Evolutionary conservation across 208 protist genomes (phyloP).

Genomic region (Leishmania mexicana): DNA sequence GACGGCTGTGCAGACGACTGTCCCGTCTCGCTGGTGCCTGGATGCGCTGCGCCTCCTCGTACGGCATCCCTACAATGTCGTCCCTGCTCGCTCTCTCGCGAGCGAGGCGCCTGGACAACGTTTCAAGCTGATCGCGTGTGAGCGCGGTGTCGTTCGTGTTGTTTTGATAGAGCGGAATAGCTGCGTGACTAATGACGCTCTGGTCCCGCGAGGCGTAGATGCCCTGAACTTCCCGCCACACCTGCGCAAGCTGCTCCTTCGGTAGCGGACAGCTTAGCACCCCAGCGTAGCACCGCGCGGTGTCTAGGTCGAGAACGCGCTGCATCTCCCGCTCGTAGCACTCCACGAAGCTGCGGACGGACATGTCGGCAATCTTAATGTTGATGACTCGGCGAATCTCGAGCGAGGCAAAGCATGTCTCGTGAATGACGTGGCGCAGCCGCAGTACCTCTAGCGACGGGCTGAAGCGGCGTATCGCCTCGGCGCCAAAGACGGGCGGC

Average conservation of each 20-base stretch:
- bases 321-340: slow-evolving; percentile 27
- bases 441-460: slow-evolving; percentile 37
- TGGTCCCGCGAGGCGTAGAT: slow-evolving; percentile 37
- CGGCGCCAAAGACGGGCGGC: slow-evolving; percentile 49
- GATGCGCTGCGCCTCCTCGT: slow-evolving; percentile 39
- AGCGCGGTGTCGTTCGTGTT: slow-evolving; percentile 40
- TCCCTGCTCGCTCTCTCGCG: slow-evolving; percentile 36
- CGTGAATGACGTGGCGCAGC: slow-evolving; percentile 44
- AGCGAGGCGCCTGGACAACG: slow-evolving; percentile 36
- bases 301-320: slow-evolving; percentile 44
- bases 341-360: slow-evolving; percentile 33
- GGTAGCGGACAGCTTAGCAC: slow-evolving; percentile 59
- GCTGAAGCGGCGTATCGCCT: slow-evolving; percentile 45
- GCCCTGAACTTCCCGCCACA: slow-evolving; percentile 58
- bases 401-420: slow-evolving; percentile 60
- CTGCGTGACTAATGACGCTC: slow-evolving; percentile 25
- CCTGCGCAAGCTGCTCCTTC: slow-evolving; percentile 59
- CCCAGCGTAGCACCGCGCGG: slow-evolving; percentile 33
- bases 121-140: slow-evolving; percentile 29
- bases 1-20: neutral
- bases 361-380: slow-evolving; percentile 36
- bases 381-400: slow-evolving; percentile 48
- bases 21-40: slow-evolving; percentile 10
- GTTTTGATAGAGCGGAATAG: slow-evolving; percentile 53
- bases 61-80: slow-evolving; percentile 57